phyloP scores from a whole-genome alignment of 2,329 filamentous ascomycete genomes.

The Metarhizium album region DNA sequence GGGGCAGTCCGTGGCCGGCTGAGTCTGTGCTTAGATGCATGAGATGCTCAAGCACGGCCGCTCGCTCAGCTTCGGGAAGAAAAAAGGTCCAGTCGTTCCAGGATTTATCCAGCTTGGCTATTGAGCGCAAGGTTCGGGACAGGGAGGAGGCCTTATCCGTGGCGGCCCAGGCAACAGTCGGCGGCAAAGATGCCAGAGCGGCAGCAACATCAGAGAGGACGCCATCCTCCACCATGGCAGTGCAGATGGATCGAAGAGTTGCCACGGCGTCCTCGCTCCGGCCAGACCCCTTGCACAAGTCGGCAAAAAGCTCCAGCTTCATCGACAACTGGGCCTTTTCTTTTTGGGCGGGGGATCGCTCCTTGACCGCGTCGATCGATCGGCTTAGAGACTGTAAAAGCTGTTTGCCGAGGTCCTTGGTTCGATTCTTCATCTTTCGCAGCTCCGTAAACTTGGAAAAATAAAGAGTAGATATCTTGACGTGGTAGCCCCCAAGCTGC shows the following conservation, averaged over 20 bases:
- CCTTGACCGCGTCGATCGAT: constrained; percentile 52
- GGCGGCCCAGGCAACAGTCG: constrained; percentile 41
- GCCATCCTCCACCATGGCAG: constrained; percentile 48
- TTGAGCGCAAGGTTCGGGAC: constrained; percentile 46
- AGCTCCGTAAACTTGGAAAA: constrained; percentile 50
- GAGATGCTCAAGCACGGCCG: constrained; percentile 50
- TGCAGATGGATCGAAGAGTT: constrained; percentile 49
- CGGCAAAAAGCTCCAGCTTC: constrained; percentile 58
- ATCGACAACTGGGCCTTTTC: constrained; percentile 47
- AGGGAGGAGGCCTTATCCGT: constrained; percentile 40
- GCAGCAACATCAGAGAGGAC: constrained; percentile 42
- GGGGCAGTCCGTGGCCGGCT: constrained; percentile 21
- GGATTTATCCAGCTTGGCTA: constrained; percentile 48
- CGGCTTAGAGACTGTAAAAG: constrained; percentile 48
- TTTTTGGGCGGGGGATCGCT: constrained; percentile 42
- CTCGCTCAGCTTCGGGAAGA: constrained; percentile 39
- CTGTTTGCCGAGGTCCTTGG: constrained; percentile 25
- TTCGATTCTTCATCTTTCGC: constrained; percentile 30
- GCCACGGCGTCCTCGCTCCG: constrained; percentile 46
- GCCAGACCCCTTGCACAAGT: constrained; percentile 43
- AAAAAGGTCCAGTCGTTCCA: constrained; percentile 46
- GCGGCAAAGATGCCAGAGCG: constrained; percentile 36
- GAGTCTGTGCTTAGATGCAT: constrained; percentile 37
- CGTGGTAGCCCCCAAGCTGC: constrained; percentile 36
- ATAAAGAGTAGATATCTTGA: constrained; percentile 63